phyloP scores from a whole-genome alignment of 2,329 filamentous ascomycete species.

The Aspergillus terreus region DNA sequence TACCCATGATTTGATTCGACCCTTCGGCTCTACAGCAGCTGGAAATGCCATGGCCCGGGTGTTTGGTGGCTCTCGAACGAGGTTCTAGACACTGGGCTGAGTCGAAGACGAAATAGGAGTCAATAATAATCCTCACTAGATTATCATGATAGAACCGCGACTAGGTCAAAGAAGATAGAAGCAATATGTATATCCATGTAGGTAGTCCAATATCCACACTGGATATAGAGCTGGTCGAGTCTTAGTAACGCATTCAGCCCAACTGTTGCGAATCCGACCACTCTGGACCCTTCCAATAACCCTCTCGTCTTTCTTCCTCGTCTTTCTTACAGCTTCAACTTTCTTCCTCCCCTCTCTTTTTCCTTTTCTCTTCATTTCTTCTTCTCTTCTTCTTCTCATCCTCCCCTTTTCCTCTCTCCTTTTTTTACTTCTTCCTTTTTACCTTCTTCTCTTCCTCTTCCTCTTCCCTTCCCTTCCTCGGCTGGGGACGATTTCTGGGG shows the following conservation, averaged over 20 bases:
- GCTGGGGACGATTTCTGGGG: neutral
- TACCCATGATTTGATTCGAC: too few species aligned
- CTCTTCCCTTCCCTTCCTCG: conserved; percentile 11
- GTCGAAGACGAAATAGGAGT: too few species aligned
- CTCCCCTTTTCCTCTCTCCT: conserved; percentile 5
- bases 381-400: conserved; percentile 5
- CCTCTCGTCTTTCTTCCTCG: neutral
- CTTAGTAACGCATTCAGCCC: conserved; percentile 4
- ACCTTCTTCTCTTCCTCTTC: conserved; percentile 8
- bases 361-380: conserved; percentile 15
- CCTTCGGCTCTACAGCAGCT: too few species aligned
- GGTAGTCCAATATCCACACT: too few species aligned
- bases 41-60: too few species aligned
- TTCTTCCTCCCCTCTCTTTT: conserved; percentile 9
- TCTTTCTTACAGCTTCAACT: conserved; percentile 16
- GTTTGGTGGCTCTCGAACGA: too few species aligned
- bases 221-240: neutral
- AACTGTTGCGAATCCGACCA: conserved; percentile 1
- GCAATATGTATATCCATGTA: too few species aligned
- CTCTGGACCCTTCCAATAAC: neutral
- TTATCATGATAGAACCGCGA: too few species aligned
- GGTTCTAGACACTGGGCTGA: too few species aligned
- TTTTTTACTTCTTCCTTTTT: conserved; percentile 2
- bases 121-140: too few species aligned
- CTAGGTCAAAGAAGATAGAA: too few species aligned